These are phyloP conservation scores for Tripidium arundinaceum DNA, from an alignment of 202 grass and related monocot species.

Conservation along the genomic window DNA sequence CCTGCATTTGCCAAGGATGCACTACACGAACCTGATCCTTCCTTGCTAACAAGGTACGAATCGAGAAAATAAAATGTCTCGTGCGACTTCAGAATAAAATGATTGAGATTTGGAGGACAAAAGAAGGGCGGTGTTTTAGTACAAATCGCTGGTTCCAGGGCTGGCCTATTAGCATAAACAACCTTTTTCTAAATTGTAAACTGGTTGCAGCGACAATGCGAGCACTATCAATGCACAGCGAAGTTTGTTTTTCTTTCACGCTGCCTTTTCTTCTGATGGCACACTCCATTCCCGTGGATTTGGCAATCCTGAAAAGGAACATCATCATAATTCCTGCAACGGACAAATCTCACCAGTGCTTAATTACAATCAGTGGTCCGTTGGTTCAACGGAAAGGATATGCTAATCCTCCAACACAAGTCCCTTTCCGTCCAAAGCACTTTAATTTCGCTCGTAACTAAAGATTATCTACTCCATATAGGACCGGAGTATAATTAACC, in stretches of 20 bases:
- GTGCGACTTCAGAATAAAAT: not conserved
- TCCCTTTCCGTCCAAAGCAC: slow-evolving; percentile 31
- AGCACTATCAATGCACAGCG: not conserved
- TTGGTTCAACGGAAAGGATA: slow-evolving; percentile 34
- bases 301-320: slow-evolving; percentile 28
- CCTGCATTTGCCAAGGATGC: not conserved
- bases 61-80: not conserved
- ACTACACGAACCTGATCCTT: not conserved
- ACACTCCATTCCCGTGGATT: slow-evolving; percentile 4
- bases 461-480: not conserved
- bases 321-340: slow-evolving; percentile 26
- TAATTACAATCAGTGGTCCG: slow-evolving; percentile 15
- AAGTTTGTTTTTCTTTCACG: slow-evolving; percentile 11
- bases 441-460: not conserved
- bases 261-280: not conserved
- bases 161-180: not conserved
- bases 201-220: not conserved
- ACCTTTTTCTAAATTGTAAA: not conserved
- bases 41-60: not conserved
- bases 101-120: not conserved
- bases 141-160: not conserved
- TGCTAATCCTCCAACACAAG: slow-evolving; percentile 8
- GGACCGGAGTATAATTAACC: slow-evolving; percentile 1
- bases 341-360: slow-evolving; percentile 14
- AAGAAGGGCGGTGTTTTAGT: not conserved